A percentile compares a stretch with the other conserved stretches of the same genome.
phyloP scores from a whole-genome alignment of 2,329 filamentous ascomycete genomes.

The Arthrocladium fulminans region DNA sequence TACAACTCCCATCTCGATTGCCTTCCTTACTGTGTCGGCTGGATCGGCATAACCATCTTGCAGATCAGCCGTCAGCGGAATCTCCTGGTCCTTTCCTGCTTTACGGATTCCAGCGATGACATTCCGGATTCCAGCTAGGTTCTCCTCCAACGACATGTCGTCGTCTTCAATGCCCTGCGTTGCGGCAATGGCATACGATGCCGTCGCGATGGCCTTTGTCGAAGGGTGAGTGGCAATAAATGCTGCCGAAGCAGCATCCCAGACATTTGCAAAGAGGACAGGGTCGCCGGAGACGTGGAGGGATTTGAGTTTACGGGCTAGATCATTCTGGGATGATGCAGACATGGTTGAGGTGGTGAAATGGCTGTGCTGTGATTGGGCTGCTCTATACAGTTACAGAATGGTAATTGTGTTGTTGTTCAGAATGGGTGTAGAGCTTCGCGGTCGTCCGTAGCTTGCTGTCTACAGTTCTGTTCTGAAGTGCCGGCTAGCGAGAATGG shows the following conservation, averaged over 20 bases:
- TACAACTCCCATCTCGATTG: slow-evolving; percentile 45
- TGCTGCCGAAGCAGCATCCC: slow-evolving; percentile 44
- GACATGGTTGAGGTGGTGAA: not conserved
- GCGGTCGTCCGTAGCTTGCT: no score
- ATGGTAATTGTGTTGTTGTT: no score
- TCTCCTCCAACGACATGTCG: slow-evolving; percentile 43
- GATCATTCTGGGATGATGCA: slow-evolving; percentile 2
- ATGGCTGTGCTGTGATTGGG: no score
- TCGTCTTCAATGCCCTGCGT: slow-evolving; percentile 39
- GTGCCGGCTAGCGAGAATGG: no score
- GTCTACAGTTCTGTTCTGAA: no score
- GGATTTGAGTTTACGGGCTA: slow-evolving; percentile 28
- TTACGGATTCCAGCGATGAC: slow-evolving; percentile 34
- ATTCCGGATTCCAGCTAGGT: slow-evolving; percentile 42
- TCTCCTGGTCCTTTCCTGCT: not conserved
- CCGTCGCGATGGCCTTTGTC: slow-evolving; percentile 41
- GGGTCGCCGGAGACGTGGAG: slow-evolving; percentile 46
- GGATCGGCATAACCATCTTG: slow-evolving; percentile 51
- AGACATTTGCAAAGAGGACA: slow-evolving; percentile 48
- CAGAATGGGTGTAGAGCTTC: no score
- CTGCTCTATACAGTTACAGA: no score
- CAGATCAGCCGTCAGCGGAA: slow-evolving; percentile 48
- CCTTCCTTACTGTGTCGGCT: slow-evolving; percentile 37
- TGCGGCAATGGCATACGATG: slow-evolving; percentile 44
- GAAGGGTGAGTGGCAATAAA: slow-evolving; percentile 30